Evolutionary conservation across 78 protist genomes (phyloP).

Genomic region (Dictyostelium capitatum): DNA sequence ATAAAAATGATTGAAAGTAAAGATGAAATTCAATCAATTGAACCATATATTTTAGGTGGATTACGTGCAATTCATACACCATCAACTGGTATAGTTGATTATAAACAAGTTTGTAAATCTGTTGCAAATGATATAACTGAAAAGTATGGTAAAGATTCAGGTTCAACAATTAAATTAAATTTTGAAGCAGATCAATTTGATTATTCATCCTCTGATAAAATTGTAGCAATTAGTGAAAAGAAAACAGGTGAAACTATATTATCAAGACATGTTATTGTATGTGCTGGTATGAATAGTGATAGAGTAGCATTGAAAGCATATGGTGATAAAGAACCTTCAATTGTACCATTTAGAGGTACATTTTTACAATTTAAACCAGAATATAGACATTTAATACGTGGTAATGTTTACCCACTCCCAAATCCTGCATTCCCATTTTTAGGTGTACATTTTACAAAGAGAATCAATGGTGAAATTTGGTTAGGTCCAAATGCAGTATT

Average conservation of each 20-base stretch:
- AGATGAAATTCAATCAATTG: slow-evolving; percentile 35
- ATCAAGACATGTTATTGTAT: slow-evolving; percentile 36
- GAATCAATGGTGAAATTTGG: slow-evolving; percentile 70
- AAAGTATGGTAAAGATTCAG: slow-evolving; percentile 26
- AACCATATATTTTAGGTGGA: slow-evolving; percentile 58
- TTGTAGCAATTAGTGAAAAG: not conserved
- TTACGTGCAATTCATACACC: slow-evolving; percentile 86
- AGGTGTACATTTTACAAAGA: slow-evolving; percentile 84
- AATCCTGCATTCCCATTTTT: slow-evolving; percentile 76
- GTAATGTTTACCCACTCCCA: slow-evolving; percentile 81
- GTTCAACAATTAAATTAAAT: not conserved
- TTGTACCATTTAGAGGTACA: slow-evolving; percentile 53
- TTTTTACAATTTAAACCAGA: slow-evolving; percentile 37
- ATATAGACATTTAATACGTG: slow-evolving; percentile 23
- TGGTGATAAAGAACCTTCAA: slow-evolving; percentile 44
- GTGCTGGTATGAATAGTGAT: slow-evolving; percentile 85
- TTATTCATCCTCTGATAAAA: not conserved
- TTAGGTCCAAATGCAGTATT: slow-evolving; percentile 89
- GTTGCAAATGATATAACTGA: slow-evolving; percentile 27
- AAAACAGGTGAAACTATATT: not conserved
- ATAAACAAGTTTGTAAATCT: slow-evolving; percentile 4
- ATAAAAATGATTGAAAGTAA: slow-evolving; percentile 37
- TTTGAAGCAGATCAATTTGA: slow-evolving; percentile 51
- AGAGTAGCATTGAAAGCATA: slow-evolving; percentile 3
- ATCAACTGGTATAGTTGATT: slow-evolving; percentile 83